Base-by-base conservation (phyloP, 106 monocot genomes). In the Allium fistulosum region DNA sequence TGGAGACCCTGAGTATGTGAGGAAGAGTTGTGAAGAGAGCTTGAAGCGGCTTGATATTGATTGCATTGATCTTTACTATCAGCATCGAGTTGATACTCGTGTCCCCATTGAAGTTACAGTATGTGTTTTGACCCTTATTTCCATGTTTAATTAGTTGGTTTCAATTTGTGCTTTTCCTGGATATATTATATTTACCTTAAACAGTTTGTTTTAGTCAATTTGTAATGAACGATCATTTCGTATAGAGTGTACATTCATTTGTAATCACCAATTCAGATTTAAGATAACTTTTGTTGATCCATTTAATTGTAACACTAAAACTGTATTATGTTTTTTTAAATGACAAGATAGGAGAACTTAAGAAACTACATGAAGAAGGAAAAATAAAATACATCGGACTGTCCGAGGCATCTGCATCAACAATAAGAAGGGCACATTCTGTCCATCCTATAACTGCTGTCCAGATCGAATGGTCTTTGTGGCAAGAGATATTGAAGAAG, bases 401-500 rank as follows among this genome's bases (percentile, higher is more conserved):
- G 50, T 82, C 79, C 58, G 86, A 86, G 58, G 82, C 82, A 6
- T 82, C 82, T 37, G 65, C 79, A 2, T 82, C 82, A 51, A 86
- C 85, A 12, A 85, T 85, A 15, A 75, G 82, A 53, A 77, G 76
- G 65, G 83, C 79, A 45, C 79, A 83, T 51, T 78, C 72, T 4
- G 83, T 83, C 26, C 83, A 83, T 48, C 79, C 79, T 7, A 76
- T 83, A 51, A 60, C 79, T 47, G 76, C 76, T 17, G 59, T 76
- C 48, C 79, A 83, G 57, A 37, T 83, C 12, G 83, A 86, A 51
- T 86, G 83, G 86, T 90, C 86, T 46, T 48, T 90, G 11, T 90
- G 86, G 90, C 85, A 66, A 78, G 90, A 69, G 90, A 86, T 68
- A 64, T 62, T 8, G 85, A 90, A 70, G 70, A 79, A 70, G 90